Base-by-base conservation (phyloP, 2,329 filamentous ascomycete species). In the Penicillium frequentans region DNA sequence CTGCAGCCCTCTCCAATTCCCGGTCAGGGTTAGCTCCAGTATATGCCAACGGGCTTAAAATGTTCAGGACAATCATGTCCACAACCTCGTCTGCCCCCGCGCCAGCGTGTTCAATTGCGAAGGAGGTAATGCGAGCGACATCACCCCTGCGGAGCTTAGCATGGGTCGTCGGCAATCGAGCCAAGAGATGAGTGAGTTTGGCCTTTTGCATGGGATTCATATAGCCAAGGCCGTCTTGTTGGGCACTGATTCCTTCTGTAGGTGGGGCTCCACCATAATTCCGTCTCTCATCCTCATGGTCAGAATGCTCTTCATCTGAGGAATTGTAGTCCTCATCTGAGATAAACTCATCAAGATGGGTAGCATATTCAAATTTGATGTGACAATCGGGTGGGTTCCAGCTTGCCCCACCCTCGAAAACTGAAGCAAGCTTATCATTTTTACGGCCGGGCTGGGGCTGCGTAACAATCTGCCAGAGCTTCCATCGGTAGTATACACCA, bases 401-500 rank as follows among this genome's bases (percentile, higher is more conserved):
- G 7, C 86, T 84, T 61, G 90, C 84, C 37, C 86, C 86, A 8
- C 86, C 86, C 65, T 96, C 90, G 59, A 96, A 96, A 0, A 96
- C 70, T 13, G 73, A 33, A n/a, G 42, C 26, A 21, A 37, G 23
- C n/a, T 37, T 29, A 10, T 53, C 13, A 16, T 21, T 46, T n/a
- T 27, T 37, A 21, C 39, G 42, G 31, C 82, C 78, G 0, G 82
- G 81, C 5, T 87, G 87, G 1, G 82, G 81, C 5, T 87, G 87
- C 1, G 90, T 92, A n/a, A 93, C 80, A 9, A 93, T 82, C 65
- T 95, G 87, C 90, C 93, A 97, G 45, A 98, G 70, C 45, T 91
- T 86, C 90, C 91, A 98, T 44, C 95, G 87, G 73, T 98, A 98
- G 84, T 93, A 99, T 16, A 96, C 84, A 16, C 89, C 93, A 26